Percentiles rank a stretch among this genome's conserved stretches.
Conservation (phyloP, 139 green algal species). For the Chlorella sp. region DNA sequence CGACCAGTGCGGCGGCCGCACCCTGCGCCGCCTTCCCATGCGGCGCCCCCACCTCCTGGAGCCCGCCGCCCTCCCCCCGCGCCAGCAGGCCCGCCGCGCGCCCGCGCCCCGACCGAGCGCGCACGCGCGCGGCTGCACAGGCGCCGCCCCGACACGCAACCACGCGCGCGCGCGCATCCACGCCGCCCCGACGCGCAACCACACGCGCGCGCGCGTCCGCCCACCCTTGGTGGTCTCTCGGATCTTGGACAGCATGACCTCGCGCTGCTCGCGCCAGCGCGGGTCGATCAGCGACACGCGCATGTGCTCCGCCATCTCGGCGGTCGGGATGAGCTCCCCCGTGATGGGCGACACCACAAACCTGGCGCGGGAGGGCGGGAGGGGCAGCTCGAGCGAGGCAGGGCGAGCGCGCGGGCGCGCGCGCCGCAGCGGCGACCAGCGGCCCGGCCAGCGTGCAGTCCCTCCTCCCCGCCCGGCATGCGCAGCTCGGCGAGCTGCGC, state of each 20-base stretch:
- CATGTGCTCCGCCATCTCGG: constrained; percentile 93
- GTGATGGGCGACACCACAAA: constrained; percentile 97
- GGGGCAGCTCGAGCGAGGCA: too few species aligned
- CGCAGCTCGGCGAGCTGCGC: background rate
- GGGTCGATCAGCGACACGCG: constrained; percentile 89
- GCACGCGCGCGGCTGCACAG: too few species aligned
- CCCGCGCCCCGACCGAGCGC: too few species aligned
- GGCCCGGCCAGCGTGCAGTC: background rate
- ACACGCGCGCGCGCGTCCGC: background rate
- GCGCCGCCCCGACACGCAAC: too few species aligned
- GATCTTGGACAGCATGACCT: constrained; percentile 94
- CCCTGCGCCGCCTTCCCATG: too few species aligned
- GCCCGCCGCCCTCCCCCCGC: too few species aligned
- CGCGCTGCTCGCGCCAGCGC: constrained; percentile 91
- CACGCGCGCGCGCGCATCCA: too few species aligned
- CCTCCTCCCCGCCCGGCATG: background rate
- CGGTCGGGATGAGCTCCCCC: constrained; percentile 77
- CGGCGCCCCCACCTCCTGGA: too few species aligned
- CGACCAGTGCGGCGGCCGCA: too few species aligned
- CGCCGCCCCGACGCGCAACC: too few species aligned
- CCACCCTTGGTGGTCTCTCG: constrained; percentile 65
- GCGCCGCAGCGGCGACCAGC: too few species aligned
- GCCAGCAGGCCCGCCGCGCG: too few species aligned
- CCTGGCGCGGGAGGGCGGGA: constrained; percentile 65
- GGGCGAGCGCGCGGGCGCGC: background rate